phyloP scores from a whole-genome alignment of 768 basidiomycete species.

The Rhizopogon sp. region DNA sequence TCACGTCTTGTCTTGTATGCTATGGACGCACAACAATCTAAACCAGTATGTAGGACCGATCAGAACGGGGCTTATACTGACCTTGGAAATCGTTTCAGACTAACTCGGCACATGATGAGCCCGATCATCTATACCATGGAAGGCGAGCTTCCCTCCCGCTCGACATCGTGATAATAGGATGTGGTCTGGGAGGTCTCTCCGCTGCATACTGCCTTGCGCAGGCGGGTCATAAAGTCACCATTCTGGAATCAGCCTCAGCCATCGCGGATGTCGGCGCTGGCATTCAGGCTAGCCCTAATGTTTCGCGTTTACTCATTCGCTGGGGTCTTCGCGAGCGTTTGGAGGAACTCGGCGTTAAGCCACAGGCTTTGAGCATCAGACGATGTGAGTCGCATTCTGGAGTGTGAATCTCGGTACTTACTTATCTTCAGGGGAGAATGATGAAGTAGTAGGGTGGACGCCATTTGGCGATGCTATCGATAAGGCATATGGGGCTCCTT shows the following conservation, averaged over 20 bases:
- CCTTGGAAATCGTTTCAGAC: background rate
- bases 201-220: slow-evolving; percentile 41
- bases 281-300: slow-evolving; percentile 42
- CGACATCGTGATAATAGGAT: slow-evolving; percentile 42
- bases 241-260: slow-evolving; percentile 37
- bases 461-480: slow-evolving; percentile 30
- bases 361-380: slow-evolving; percentile 34
- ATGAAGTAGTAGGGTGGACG: slow-evolving; percentile 32
- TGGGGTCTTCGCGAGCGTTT: slow-evolving; percentile 47
- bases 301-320: slow-evolving; percentile 39
- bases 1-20: background rate
- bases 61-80: background rate
- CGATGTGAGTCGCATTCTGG: slow-evolving; percentile 29
- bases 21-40: background rate
- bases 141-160: slow-evolving; percentile 21
- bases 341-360: slow-evolving; percentile 32
- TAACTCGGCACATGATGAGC: background rate
- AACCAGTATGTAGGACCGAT: background rate
- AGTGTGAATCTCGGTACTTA: background rate
- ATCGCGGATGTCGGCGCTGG: slow-evolving; percentile 48
- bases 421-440: slow-evolving; percentile 21
- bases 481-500: slow-evolving; percentile 28
- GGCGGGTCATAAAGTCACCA: slow-evolving; percentile 44
- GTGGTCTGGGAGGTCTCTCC: slow-evolving; percentile 46
- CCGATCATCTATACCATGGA: slow-evolving; percentile 16